Evolutionary conservation across 1,284 basidiomycete species (phyloP).

Genomic region (Rhodotorula glutinis): DNA sequence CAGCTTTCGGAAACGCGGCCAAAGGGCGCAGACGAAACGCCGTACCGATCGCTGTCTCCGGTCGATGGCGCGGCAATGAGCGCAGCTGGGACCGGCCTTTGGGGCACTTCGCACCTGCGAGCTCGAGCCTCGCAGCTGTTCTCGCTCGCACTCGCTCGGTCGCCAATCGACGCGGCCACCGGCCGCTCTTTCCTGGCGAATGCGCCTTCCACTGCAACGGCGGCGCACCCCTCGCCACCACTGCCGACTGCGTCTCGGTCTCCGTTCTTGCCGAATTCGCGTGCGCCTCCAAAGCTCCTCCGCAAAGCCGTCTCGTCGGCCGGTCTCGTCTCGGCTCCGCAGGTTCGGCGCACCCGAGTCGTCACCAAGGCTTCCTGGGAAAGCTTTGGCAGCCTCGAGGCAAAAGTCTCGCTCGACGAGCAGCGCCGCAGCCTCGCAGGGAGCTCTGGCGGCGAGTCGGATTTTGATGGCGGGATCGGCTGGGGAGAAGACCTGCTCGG

Average conservation of each 20-base stretch:
- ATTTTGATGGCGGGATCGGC: not conserved
- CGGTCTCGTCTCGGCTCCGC: constrained; percentile 8
- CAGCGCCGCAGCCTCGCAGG: not conserved
- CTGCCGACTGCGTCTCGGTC: not conserved
- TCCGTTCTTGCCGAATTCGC: not conserved
- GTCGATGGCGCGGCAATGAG: not conserved
- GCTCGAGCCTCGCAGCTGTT: constrained; percentile 19
- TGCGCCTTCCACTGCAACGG: not conserved
- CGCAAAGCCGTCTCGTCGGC: constrained; percentile 16
- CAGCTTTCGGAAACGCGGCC: not conserved
- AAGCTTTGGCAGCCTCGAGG: constrained; percentile 8
- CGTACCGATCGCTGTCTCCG: not conserved
- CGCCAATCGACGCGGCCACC: constrained; percentile 8
- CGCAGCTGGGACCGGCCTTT: not conserved
- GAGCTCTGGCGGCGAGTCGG: not conserved
- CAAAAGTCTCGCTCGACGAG: not conserved
- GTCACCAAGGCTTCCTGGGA: constrained; percentile 3
- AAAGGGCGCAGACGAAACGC: not conserved
- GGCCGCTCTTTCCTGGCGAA: constrained; percentile 8
- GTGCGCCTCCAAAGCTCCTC: constrained; percentile 7
- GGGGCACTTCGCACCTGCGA: constrained; percentile 9
- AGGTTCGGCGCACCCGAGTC: not conserved
- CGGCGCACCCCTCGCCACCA: not conserved
- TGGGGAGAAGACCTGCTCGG: constrained; percentile 13
- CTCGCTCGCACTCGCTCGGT: constrained; percentile 5